These are phyloP conservation scores for Boletus rubescentipes DNA, from an alignment of 768 basidiomycete genomes.

Conservation along the genomic window DNA sequence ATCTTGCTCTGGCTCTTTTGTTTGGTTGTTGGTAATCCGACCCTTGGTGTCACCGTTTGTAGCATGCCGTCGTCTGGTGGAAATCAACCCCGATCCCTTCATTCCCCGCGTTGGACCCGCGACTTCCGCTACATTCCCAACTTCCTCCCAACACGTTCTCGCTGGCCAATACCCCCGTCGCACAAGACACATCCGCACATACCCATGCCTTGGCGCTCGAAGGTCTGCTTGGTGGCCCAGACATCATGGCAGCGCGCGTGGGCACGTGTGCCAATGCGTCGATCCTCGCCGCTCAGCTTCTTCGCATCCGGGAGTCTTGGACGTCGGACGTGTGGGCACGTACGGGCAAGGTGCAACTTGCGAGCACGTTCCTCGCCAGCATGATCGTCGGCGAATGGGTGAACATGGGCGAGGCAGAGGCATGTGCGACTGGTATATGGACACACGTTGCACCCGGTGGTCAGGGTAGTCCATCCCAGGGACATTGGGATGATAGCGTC, in stretches of 20 bases:
- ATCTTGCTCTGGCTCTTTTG: neutral
- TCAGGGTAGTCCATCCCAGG: conserved; percentile 34
- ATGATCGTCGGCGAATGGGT: conserved; percentile 71
- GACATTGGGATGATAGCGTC: conserved; percentile 77
- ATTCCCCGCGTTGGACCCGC: conserved; percentile 70
- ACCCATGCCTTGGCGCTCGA: conserved; percentile 77
- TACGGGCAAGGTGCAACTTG: conserved; percentile 77
- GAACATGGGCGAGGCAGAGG: conserved; percentile 72
- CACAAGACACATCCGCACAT: conserved; percentile 80
- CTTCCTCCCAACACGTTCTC: conserved; percentile 68
- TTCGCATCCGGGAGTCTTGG: conserved; percentile 77
- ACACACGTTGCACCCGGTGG: conserved; percentile 44
- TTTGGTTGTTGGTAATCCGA: conserved; percentile 5
- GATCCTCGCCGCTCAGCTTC: conserved; percentile 70
- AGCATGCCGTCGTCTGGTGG: conserved; percentile 86
- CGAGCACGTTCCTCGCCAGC: conserved; percentile 71
- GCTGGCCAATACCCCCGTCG: conserved; percentile 68
- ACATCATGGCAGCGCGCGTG: conserved; percentile 72
- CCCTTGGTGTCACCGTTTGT: neutral
- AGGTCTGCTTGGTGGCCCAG: conserved; percentile 72
- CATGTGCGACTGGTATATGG: conserved; percentile 80
- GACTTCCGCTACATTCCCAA: conserved; percentile 65
- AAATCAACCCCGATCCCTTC: conserved; percentile 74
- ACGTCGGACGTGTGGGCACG: conserved; percentile 75
- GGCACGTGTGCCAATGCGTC: conserved; percentile 72